phyloP scores from a whole-genome alignment of 2,329 filamentous ascomycete genomes.

The Colletotrichum musicola region DNA sequence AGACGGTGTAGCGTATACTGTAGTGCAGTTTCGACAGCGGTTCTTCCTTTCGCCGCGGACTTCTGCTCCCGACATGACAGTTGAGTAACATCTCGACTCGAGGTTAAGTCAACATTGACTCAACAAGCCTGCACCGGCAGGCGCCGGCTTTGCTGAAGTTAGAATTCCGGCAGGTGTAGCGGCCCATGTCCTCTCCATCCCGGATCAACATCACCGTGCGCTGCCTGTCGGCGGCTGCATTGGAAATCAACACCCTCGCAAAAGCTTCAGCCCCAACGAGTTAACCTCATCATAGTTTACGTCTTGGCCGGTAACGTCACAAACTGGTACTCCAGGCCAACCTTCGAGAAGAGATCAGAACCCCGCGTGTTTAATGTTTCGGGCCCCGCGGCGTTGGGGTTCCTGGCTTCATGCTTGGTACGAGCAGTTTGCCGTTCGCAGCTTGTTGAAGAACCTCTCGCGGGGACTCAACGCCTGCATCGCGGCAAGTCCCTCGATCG shows the following conservation, averaged over 20 bases:
- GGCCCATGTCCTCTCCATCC: no score
- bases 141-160: conserved; percentile 10
- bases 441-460: no score
- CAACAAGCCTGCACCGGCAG: conserved; percentile 13
- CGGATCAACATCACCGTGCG: conserved; percentile 15
- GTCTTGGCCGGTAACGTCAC: conserved; percentile 6
- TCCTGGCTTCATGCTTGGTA: no score
- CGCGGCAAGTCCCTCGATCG: not conserved
- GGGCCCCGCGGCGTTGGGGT: conserved; percentile 2
- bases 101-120: conserved; percentile 14
- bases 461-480: no score
- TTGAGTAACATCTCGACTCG: not conserved
- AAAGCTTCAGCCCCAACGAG: conserved; percentile 20
- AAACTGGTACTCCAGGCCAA: not conserved
- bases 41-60: no score
- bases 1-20: no score
- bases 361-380: not conserved
- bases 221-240: conserved; percentile 13
- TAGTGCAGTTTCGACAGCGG: no score
- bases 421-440: no score
- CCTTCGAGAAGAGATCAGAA: not conserved
- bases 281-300: conserved; percentile 22
- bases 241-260: conserved; percentile 9
- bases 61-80: not conserved
- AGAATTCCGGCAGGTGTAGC: not conserved